Conservation (phyloP, 306 rosid species). For the Potentilla sterilis region DNA sequence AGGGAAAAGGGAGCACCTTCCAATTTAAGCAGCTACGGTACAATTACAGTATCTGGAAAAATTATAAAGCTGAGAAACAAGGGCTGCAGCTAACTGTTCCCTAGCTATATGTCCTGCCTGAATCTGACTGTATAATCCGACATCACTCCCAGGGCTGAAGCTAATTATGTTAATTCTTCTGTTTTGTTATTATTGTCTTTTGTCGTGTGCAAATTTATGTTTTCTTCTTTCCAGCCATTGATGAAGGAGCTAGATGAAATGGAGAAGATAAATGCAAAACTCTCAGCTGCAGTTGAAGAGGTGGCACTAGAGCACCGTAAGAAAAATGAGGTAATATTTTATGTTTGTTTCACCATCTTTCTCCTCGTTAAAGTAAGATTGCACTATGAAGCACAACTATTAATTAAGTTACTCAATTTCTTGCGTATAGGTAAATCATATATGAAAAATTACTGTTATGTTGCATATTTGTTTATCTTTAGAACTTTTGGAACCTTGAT, state of each 20-base stretch:
- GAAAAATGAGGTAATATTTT: constrained; percentile 71
- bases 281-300: constrained; percentile 90
- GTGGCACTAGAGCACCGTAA: constrained; percentile 92
- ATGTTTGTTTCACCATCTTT: background rate
- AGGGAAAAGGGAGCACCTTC: no score
- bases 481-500: background rate
- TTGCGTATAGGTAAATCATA: background rate
- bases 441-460: background rate
- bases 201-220: constrained; percentile 23
- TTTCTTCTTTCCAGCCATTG: constrained; percentile 49
- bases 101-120: no score
- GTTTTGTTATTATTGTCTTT: constrained; percentile 6
- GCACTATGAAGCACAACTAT: background rate
- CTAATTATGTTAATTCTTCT: constrained; percentile 15
- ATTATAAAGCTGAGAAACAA: no score
- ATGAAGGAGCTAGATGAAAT: constrained; percentile 99
- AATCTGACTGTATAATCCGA: no score
- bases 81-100: no score
- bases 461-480: background rate
- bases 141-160: no score
- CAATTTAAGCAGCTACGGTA: no score
- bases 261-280: constrained; percentile 88
- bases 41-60: no score
- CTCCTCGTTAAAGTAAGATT: background rate
- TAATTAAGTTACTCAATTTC: background rate